Evolutionary conservation across 371 early-diverging fungal genomes (phyloP), one percentile per base, ranked within the genome.

Genomic region (Saksenaea oblongispora): DNA sequence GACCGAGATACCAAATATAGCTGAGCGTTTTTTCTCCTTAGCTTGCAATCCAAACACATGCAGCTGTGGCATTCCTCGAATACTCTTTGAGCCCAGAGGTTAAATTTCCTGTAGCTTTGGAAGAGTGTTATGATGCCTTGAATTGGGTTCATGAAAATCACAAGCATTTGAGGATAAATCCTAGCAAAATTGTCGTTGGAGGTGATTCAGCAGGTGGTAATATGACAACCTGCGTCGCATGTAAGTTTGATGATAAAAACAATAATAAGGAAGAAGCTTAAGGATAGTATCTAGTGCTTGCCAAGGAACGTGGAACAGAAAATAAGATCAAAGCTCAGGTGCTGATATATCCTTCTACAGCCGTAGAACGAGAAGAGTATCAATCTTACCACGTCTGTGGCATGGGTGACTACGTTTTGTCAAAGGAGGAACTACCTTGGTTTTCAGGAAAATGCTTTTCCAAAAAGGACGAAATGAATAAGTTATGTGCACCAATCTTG

Each of bases 141-240:
- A 55, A 60, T 24, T 74, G 74, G 74, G 39, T 65, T 11, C 17
- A 37, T 5, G 36, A 67, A 17, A 71, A 74, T 36, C 63, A 65
- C 10, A 55, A 54, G 0, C 47, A 61, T 11, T 47, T 74, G 10
- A 44, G 58, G 3, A 64, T 65, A 1, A 72, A 77, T 41, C 61
- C 68, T 0, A 53, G 34, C 10, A 66, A 58, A 34, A 24, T 77
- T 10, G 75, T 61, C 9, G 67, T 77, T n/a, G 54, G 61, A 4
- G 77, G 77, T 18, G 74, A 77, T 58, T 67, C 68, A 34, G 74
- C 77, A 1, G 77, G 77, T 15, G 77, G 77, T 8, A 74, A 74
- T 56, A 59, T 77, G 3, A 47, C 70, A 18, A 59, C 72, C 5
- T 70, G 59, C 3, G 35, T 74, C 4, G 15, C 55, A 14, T 37